phyloP scores from a whole-genome alignment of 371 early-diverging fungal genomes.

The Circinella minor region DNA sequence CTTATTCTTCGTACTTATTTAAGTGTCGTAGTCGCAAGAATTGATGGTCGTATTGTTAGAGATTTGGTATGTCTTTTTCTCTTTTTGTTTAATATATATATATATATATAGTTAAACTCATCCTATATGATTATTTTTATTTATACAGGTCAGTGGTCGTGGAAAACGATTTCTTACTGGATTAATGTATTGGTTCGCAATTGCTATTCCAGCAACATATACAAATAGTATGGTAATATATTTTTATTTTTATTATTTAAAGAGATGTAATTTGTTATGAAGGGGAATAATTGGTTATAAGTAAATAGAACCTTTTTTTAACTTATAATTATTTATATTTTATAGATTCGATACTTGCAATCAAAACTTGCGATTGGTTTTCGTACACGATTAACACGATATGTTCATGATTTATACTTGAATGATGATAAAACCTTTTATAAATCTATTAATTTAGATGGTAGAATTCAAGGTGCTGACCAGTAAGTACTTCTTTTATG shows the following conservation, averaged over 20 bases:
- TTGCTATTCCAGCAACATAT: constrained; percentile 96
- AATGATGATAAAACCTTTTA: constrained; percentile 80
- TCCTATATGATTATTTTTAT: neutral
- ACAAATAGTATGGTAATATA: constrained; percentile 90
- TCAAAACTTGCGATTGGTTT: constrained; percentile 91
- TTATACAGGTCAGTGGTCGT: constrained; percentile 42
- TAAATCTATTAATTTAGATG: constrained; percentile 82
- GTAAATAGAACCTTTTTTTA: neutral
- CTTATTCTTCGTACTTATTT: constrained; percentile 91
- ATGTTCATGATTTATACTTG: constrained; percentile 82
- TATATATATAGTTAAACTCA: no score
- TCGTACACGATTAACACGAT: constrained; percentile 80
- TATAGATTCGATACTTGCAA: constrained; percentile 83
- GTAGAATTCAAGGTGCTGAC: constrained; percentile 84
- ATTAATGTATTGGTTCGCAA: constrained; percentile 91
- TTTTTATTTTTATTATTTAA: neutral
- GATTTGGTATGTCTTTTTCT: constrained; percentile 70
- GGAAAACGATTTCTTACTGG: constrained; percentile 49
- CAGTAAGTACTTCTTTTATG: constrained; percentile 54
- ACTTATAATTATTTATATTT: neutral
- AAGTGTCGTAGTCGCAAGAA: constrained; percentile 89
- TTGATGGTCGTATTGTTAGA: constrained; percentile 94
- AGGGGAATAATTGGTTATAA: no score
- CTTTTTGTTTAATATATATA: no score
- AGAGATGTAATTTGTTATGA: neutral